phyloP scores from a whole-genome alignment of 352 stramenopile genomes.

The Globisporangium recalcitrans region DNA sequence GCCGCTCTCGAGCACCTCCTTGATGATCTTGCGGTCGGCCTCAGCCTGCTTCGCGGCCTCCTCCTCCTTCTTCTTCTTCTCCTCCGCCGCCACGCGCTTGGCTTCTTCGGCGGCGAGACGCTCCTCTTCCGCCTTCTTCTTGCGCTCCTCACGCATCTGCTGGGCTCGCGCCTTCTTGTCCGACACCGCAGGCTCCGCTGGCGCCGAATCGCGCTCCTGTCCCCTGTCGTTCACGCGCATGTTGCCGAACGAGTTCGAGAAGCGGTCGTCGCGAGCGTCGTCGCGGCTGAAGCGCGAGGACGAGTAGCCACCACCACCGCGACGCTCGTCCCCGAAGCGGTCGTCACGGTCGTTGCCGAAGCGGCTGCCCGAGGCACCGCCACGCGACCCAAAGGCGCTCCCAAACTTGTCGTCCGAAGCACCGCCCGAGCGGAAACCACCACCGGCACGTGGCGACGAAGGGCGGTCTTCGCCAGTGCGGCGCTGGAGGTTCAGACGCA shows the following conservation, averaged over 20 bases:
- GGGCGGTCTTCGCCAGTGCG: conserved; percentile 23
- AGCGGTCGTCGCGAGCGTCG: conserved; percentile 24
- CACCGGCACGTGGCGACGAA: conserved; percentile 27
- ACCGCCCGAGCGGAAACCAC: conserved; percentile 7
- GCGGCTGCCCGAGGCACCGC: conserved; percentile 16
- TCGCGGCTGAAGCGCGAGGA: conserved; percentile 34
- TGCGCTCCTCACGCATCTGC: conserved; percentile 69
- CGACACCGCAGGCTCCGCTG: conserved; percentile 17
- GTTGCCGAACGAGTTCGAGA: conserved; percentile 37
- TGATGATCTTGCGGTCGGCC: conserved; percentile 48
- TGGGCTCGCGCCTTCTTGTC: conserved; percentile 59
- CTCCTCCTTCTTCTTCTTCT: conserved; percentile 54
- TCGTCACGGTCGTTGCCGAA: conserved; percentile 16
- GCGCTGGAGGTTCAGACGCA: conserved; percentile 72
- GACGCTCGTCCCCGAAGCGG: conserved; percentile 19
- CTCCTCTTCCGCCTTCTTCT: conserved; percentile 81
- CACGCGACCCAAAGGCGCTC: conserved; percentile 33
- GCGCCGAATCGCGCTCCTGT: conserved; percentile 9
- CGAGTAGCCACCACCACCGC: conserved; percentile 19
- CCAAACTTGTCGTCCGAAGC: conserved; percentile 47
- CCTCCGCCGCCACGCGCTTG: conserved; percentile 52
- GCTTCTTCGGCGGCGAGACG: conserved; percentile 51
- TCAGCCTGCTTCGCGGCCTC: conserved; percentile 42
- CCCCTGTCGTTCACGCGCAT: conserved; percentile 33
- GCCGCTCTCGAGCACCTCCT: conserved; percentile 49